Evolutionary conservation across 192 early-diverging fungal genomes (phyloP), one percentile per base, ranked within the genome.

Genomic region (Backusella luteola): DNA sequence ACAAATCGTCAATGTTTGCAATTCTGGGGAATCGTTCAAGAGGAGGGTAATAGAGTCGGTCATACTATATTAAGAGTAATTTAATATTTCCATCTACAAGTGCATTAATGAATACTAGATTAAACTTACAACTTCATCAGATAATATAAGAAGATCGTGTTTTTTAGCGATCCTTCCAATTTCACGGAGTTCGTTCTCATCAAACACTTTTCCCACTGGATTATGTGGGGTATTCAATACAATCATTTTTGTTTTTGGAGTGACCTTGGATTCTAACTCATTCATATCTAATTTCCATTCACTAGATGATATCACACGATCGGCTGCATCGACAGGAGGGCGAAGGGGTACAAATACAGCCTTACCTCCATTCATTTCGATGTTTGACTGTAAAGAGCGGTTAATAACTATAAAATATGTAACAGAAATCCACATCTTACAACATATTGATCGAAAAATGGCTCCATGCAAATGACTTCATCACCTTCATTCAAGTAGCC

Each of bases 181-280:
- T 34, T 87, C 90, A 41, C 80, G 77, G 36, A 96, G 84, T 80
- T 97, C 96, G 8, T 88, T 86, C 42, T 87, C 87, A 7, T 88
- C 85, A 79, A 94, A 96, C 9, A 96, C 94, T 81, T 96, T 95
- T 35, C 95, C 94, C 39, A 90, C 86, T 5, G 97, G 97, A 83
- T 99, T 99, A 87, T 99, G 94, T 42, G 97, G 97, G 35, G 96
- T 99, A 83, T 99, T 99, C 80, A 99, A 77, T 3, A 99, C 91
- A 73, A 97, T 85, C 44, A 96, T 92, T 85, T 94, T 95, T 17
- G 95, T 95, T 52, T 87, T 87, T 11, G 86, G 84, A 1, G 89
- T 95, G 67, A 96, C 86, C 38, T 93, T 92, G 21, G 85, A 83
- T 44, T 91, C 85, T 8, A 97, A 87, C 84, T 96, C 93, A 66